These are phyloP conservation scores for Amniculicola lignicola DNA, from an alignment of 495 filamentous ascomycete species.

Conservation along the genomic window DNA sequence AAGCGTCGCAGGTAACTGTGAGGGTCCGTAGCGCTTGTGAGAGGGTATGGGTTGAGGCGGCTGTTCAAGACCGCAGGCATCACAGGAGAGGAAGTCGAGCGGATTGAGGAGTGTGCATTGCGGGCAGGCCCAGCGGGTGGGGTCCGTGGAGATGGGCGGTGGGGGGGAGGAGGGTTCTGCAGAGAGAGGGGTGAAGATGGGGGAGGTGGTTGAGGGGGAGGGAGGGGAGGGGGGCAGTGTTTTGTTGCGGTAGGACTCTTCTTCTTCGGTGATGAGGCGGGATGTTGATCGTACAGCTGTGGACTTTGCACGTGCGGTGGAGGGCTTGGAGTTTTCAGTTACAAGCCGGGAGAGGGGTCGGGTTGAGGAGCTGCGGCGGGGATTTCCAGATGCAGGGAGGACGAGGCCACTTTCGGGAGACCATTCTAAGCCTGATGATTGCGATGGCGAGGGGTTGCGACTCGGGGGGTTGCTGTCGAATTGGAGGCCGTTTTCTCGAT, in stretches of 20 bases:
- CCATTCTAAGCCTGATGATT: conserved; percentile 7
- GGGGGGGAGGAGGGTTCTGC: conserved; percentile 16
- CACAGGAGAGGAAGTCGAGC: conserved; percentile 64
- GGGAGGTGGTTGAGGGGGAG: conserved; percentile 20
- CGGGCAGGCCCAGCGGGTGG: conserved; percentile 66
- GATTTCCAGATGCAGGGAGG: background rate
- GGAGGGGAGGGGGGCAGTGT: conserved; percentile 2
- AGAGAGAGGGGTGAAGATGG: conserved; percentile 4
- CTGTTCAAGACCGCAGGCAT: conserved; percentile 70
- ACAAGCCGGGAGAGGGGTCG: conserved; percentile 35
- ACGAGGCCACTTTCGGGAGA: background rate
- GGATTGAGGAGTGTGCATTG: conserved; percentile 85
- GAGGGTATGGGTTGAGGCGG: conserved; percentile 42
- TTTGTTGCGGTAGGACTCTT: conserved; percentile 18
- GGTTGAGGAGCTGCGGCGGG: conserved; percentile 18
- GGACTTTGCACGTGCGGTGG: conserved; percentile 18
- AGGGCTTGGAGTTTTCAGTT: conserved; percentile 29
- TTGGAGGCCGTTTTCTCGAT: conserved; percentile 53
- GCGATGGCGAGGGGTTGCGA: conserved; percentile 14
- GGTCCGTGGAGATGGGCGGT: conserved; percentile 22
- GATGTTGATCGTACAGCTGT: conserved; percentile 29
- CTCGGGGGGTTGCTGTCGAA: conserved; percentile 50
- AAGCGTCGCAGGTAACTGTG: background rate
- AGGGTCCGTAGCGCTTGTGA: conserved; percentile 27
- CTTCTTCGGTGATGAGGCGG: conserved; percentile 35